Percentiles rank a stretch among this genome's conserved stretches.
Evolutionary conservation across 495 filamentous ascomycete genomes (phyloP).

Genomic region (Cercophora samala): DNA sequence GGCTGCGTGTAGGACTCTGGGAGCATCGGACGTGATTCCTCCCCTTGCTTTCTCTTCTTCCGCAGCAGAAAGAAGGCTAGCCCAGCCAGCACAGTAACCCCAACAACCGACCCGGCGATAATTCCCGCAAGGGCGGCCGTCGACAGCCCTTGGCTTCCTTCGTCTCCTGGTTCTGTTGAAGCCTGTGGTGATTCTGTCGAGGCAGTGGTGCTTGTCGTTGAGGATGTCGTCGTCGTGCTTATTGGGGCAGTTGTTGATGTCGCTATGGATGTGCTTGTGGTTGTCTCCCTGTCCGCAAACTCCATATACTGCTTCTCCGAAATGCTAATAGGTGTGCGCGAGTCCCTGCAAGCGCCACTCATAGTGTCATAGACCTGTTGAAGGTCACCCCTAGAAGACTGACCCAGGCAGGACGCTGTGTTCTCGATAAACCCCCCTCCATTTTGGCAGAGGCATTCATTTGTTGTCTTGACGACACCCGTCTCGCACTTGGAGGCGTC

Average conservation of each 20-base stretch:
- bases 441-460: constrained; percentile 45
- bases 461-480: constrained; percentile 33
- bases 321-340: constrained; percentile 32
- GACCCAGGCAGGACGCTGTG: constrained; percentile 41
- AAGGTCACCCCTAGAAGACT: constrained; percentile 30
- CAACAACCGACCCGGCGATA: constrained; percentile 27
- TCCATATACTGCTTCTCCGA: constrained; percentile 33
- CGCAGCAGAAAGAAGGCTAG: constrained; percentile 27
- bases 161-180: neutral
- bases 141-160: constrained; percentile 18
- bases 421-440: constrained; percentile 43
- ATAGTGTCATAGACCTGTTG: constrained; percentile 38
- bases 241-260: constrained; percentile 11
- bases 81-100: constrained; percentile 22
- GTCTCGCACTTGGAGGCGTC: constrained; percentile 33
- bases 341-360: constrained; percentile 27
- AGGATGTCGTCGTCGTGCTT: constrained; percentile 10
- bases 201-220: constrained; percentile 8
- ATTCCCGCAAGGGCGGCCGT: constrained; percentile 26
- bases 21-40: constrained; percentile 39
- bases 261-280: constrained; percentile 21
- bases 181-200: neutral
- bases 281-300: neutral
- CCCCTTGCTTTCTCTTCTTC: constrained; percentile 20
- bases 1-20: constrained; percentile 6